Evolutionary conservation across 2,329 filamentous ascomycete species (phyloP), one percentile per base, ranked within the genome.

Genomic region (Tolypocladium cylindrosporum): DNA sequence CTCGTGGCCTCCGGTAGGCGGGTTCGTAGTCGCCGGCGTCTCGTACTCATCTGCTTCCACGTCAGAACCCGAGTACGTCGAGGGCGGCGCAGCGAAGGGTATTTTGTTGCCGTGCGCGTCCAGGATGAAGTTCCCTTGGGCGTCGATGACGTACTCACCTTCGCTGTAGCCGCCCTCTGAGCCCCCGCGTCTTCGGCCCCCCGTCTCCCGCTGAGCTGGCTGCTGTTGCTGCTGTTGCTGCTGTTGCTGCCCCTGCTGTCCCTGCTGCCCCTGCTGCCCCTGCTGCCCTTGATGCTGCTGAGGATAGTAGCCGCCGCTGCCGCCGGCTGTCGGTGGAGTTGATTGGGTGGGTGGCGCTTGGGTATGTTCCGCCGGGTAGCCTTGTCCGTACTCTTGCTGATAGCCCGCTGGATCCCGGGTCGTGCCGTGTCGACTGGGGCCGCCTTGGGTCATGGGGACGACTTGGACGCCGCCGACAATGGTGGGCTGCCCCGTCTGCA

Each of bases 401-500:
- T 71, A 69, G n/a, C 61, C 53, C 24, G 58, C 61, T 24, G 68
- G 62, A 8, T 78, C 73, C 55, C 75, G 73, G 48, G 74, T 71
- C 62, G 75, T 80, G 55, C 73, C 71, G 55, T 79, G 76, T 59
- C 82, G 81, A 66, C 80, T 83, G 3, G 81, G 79, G 14, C 86
- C 79, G 11, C 86, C 86, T 63, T 88, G 87, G 52, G 87, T 87
- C 90, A 95, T 96, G 8, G 94, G 94, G 21, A 97, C 90, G 14
- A 99, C 94, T 68, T 97, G 92, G 14, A 97, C 91, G 48, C 93
- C 93, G 54, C 92, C 91, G 10, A 99, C 89, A 54, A 95, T 79
- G 1, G 91, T 97, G 16, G 93, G 90, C 60, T 91, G 86, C 8
- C 94, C 94, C 61, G 89, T 88, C 66, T 94, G 87, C 31, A 99